A percentile compares a stretch with the other conserved stretches of the same genome.
Evolutionary conservation across 108 stramenopile genomes (phyloP).

Genomic region (Schizochytrium sp.): DNA sequence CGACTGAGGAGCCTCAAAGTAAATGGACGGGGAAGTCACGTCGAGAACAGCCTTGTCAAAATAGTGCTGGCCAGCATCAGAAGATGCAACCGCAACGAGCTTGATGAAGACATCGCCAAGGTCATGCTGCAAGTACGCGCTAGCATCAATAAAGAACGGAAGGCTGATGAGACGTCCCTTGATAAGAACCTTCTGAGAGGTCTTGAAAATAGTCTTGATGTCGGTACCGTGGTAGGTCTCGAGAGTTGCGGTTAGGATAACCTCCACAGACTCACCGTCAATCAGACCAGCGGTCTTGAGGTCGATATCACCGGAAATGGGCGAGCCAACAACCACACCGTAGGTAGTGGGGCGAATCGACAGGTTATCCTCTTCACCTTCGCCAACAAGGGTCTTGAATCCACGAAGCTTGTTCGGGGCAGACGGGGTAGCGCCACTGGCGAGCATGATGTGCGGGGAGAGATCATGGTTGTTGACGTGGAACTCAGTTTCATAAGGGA

Average conservation of each 20-base stretch:
- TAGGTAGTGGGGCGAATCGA: constrained; percentile 5
- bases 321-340: constrained; percentile 33
- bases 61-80: background rate
- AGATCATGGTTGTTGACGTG: background rate
- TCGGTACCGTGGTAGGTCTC: constrained; percentile 22
- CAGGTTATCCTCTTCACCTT: background rate
- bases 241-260: constrained; percentile 38
- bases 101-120: constrained; percentile 30
- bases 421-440: background rate
- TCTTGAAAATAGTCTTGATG: constrained; percentile 18
- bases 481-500: background rate
- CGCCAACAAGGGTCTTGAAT: background rate
- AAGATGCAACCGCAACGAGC: constrained; percentile 40
- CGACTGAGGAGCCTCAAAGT: constrained; percentile 11
- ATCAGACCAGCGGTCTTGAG: background rate
- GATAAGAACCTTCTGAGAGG: constrained; percentile 29
- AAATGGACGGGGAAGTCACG: constrained; percentile 23
- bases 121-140: constrained; percentile 50
- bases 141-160: background rate
- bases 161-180: background rate
- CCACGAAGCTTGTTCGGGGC: background rate
- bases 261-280: background rate
- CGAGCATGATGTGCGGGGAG: constrained; percentile 1
- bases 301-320: background rate
- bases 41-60: constrained; percentile 53